A percentile compares a stretch with the other conserved stretches of the same genome.
Evolutionary conservation across 257 asterid genomes (phyloP).

Genomic region (Solanum peruvianum): DNA sequence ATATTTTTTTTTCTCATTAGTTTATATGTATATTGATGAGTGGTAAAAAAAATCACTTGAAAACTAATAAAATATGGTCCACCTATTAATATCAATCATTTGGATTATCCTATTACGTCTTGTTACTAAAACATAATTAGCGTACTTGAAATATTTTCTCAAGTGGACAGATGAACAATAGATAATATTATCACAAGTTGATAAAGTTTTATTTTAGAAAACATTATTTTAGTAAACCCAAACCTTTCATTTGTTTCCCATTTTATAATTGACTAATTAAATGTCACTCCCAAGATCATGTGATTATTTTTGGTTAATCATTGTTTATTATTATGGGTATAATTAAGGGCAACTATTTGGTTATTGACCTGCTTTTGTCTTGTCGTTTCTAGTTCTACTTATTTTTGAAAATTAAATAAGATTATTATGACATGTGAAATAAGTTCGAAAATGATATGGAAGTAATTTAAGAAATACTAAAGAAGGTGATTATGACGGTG

Average conservation of each 20-base stretch:
- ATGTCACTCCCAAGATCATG: neutral
- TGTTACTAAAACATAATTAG: neutral
- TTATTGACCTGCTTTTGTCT: neutral
- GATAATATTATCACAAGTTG: neutral
- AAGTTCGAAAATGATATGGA: neutral
- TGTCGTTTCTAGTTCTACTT: neutral
- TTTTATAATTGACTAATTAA: neutral
- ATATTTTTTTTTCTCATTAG: too few species aligned
- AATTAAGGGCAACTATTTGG: neutral
- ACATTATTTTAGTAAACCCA: neutral
- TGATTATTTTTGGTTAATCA: neutral
- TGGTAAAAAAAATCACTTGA: neutral
- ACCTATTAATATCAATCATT: neutral
- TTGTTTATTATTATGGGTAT: neutral
- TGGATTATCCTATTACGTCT: neutral
- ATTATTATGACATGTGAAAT: neutral
- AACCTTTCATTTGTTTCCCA: neutral
- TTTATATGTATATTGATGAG: neutral
- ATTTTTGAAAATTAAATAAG: too few species aligned
- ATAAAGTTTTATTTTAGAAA: neutral
- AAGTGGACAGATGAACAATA: neutral
- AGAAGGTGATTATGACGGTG: neutral
- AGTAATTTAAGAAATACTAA: neutral
- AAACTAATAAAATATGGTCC: neutral
- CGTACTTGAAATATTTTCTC: neutral